Conservation (phyloP, 1,284 basidiomycete species). For the Ustilago bromivora region DNA sequence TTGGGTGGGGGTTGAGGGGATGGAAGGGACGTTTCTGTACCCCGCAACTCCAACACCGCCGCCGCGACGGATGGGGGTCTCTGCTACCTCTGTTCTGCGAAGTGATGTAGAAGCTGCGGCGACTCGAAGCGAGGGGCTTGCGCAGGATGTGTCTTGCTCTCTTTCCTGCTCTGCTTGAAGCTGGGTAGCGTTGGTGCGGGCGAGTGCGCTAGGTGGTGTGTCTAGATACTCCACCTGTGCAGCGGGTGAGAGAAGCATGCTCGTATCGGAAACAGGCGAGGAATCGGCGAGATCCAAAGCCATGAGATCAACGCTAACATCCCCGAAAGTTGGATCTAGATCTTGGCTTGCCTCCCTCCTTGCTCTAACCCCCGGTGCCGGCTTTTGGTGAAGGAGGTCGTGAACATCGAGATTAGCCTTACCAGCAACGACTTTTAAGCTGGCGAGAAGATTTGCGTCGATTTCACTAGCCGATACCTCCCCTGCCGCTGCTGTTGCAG, state of each 20-base stretch:
- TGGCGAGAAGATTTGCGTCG: slow-evolving; percentile 38
- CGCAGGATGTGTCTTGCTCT: slow-evolving; percentile 15
- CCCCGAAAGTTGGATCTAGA: slow-evolving; percentile 30
- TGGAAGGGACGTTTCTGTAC: slow-evolving; percentile 23
- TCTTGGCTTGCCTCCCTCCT: slow-evolving; percentile 28
- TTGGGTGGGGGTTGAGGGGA: slow-evolving; percentile 25
- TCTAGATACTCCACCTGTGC: slow-evolving; percentile 5
- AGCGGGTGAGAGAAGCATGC: slow-evolving; percentile 26
- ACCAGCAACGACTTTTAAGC: slow-evolving; percentile 38
- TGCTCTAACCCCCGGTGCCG: slow-evolving; percentile 3
- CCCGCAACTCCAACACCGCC: background rate
- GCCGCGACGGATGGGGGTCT: slow-evolving; percentile 22
- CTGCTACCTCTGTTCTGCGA: background rate
- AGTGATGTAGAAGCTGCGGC: slow-evolving; percentile 4
- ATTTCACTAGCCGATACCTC: slow-evolving; percentile 31
- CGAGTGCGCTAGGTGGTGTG: slow-evolving; percentile 20
- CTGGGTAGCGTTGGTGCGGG: background rate
- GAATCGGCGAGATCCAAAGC: slow-evolving; percentile 32
- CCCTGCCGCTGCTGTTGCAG: background rate
- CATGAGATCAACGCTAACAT: slow-evolving; percentile 41
- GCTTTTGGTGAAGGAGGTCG: slow-evolving; percentile 24
- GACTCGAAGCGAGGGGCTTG: slow-evolving; percentile 38
- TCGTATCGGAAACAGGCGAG: slow-evolving; percentile 30
- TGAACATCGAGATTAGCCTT: slow-evolving; percentile 43
- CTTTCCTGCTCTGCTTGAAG: slow-evolving; percentile 1